Evolutionary conservation across 2,329 filamentous ascomycete genomes (phyloP), one percentile per base, ranked within the genome.

Genomic region (Beauveria sp.): DNA sequence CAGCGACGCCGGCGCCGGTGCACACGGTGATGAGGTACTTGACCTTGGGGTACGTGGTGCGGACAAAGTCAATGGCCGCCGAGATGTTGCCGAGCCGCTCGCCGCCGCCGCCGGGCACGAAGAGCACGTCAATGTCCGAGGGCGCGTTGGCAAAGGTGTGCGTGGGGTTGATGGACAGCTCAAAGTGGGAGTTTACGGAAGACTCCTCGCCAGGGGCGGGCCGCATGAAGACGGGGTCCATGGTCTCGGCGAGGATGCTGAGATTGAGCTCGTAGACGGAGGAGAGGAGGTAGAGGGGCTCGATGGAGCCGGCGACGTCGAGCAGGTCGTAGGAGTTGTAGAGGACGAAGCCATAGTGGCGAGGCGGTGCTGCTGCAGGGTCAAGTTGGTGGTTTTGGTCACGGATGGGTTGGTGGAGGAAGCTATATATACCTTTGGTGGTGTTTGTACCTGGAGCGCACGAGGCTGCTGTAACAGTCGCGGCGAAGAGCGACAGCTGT

Each of bases 1-100:
- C 86, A 0, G 82, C 76, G 2, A 88, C 70, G 2, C 79, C 79
- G 5, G 82, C 77, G 0, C 87, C 87, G 2, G 85, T 89, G 70
- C 87, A 90, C 2, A 90, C 78, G 0, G 84, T 87, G 28, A 90
- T 72, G n/a, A 87, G 67, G 65, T 82, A 83, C 64, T 78, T 72
- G n/a, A 86, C 67, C 2, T 69, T 70, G 0, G 79, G 77, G 65
- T 77, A 83, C 2, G 69, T 66, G 0, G 69, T 66, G 0, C 68
- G 67, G 47, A 86, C 70, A 66, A 80, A 68, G 47, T 63, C 28
- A 2, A 82, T 70, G 0, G 77, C 71, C 0, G 74, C 64, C 2
- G 63, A 64, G 30, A 69, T 60, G 64, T 62, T 62, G 26, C 46
- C 60, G 26, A 52, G 18, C 10, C 77, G 70, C 3, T 73, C 74